These are phyloP conservation scores for Tarenaya hassleriana DNA, from an alignment of 345 rosid species.

Conservation along the genomic window DNA sequence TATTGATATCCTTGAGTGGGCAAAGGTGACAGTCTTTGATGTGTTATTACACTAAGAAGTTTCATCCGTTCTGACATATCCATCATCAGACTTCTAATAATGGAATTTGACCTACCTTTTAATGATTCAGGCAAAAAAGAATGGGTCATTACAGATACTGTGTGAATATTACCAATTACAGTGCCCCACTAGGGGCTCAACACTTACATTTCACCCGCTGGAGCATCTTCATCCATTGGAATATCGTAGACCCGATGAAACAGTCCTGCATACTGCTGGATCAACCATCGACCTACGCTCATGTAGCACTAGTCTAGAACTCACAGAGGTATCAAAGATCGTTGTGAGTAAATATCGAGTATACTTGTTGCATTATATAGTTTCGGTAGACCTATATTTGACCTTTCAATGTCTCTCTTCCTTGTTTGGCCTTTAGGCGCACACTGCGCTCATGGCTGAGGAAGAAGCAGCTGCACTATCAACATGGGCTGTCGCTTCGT, in stretches of 20 bases:
- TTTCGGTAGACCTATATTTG: conserved; percentile 1
- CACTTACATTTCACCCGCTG: conserved; percentile 71
- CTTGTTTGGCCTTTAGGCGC: conserved; percentile 49
- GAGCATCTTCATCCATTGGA: conserved; percentile 84
- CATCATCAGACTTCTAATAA: conserved; percentile 2
- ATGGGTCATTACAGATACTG: conserved; percentile 74
- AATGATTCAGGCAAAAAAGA: conserved; percentile 54
- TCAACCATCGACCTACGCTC: conserved; percentile 62
- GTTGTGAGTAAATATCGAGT: conserved; percentile 6
- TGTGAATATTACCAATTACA: conserved; percentile 62
- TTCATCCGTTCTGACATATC: conserved; percentile 10
- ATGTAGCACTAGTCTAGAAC: conserved; percentile 63
- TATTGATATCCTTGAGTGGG: conserved; percentile 81
- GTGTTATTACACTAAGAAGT: neutral
- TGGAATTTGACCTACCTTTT: conserved; percentile 4
- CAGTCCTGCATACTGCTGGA: conserved; percentile 50
- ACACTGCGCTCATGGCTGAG: conserved; percentile 62
- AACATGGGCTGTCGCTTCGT: conserved; percentile 81
- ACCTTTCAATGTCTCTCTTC: neutral
- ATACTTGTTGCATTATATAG: conserved; percentile 8
- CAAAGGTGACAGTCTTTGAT: conserved; percentile 51
- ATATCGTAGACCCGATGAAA: conserved; percentile 65
- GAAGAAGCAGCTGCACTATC: conserved; percentile 90
- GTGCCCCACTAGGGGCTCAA: conserved; percentile 69
- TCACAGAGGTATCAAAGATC: conserved; percentile 55